These are phyloP conservation scores for Xylaria telfairii DNA, from an alignment of 495 filamentous ascomycete species.

Conservation along the genomic window DNA sequence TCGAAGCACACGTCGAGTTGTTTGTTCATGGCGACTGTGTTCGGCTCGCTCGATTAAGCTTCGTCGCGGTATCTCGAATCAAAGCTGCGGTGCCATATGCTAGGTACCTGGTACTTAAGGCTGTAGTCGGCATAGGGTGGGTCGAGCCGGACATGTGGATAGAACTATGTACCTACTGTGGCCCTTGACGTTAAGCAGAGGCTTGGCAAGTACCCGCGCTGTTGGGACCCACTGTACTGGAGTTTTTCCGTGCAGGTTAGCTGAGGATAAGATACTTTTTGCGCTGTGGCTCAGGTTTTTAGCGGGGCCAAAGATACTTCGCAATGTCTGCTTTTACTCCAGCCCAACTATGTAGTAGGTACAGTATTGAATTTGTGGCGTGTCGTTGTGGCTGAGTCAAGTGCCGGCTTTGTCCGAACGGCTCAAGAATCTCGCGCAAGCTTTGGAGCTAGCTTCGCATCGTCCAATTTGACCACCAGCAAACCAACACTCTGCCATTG, in stretches of 20 bases:
- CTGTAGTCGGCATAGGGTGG: conserved; percentile 5
- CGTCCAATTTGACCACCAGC: conserved; percentile 27
- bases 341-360: no score
- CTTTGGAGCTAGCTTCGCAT: conserved; percentile 27
- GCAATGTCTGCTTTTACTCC: no score
- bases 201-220: no score
- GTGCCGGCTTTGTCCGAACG: conserved; percentile 35
- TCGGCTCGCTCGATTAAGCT: not conserved
- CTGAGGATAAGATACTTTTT: no score
- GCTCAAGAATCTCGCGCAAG: conserved; percentile 38
- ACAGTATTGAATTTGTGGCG: conserved; percentile 9
- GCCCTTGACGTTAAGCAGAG: no score
- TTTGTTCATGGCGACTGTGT: conserved; percentile 57
- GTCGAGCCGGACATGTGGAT: not conserved
- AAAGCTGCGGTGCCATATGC: not conserved
- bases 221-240: no score
- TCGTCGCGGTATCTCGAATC: not conserved
- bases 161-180: no score
- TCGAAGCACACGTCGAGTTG: conserved; percentile 66
- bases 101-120: not conserved
- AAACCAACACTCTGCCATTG: conserved; percentile 31
- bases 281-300: no score
- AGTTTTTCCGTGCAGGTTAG: no score
- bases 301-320: no score
- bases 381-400: conserved; percentile 23